Evolutionary conservation across 371 early-diverging fungal species (phyloP).

Genomic region (Ecytonucleospora hepatopenaei): DNA sequence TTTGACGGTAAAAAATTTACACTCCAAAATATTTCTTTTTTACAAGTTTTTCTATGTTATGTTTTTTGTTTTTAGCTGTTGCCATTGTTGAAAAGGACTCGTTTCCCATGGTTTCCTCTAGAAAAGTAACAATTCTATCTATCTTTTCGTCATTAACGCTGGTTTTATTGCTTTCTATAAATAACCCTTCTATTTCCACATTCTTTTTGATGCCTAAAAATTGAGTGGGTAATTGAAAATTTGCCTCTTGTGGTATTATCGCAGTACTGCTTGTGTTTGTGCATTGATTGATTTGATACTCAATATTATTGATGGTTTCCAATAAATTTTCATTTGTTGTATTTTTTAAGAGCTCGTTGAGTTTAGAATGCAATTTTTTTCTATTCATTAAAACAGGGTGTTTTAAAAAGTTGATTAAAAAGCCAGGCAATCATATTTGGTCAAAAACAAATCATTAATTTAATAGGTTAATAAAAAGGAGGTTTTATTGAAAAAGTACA

Average conservation of each 20-base stretch:
- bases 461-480: not conserved
- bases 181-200: conserved; percentile 17
- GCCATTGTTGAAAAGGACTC: not conserved
- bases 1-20: not conserved
- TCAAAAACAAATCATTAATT: not conserved
- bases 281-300: not conserved
- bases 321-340: not conserved
- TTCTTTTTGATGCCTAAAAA: conserved; percentile 42
- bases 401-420: not conserved
- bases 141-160: not conserved
- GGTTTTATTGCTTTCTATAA: not conserved
- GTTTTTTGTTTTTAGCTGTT: not conserved
- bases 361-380: conserved; percentile 1
- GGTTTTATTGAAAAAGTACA: not conserved
- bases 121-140: not conserved
- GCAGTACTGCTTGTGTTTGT: not conserved
- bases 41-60: not conserved
- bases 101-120: not conserved
- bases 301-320: not conserved
- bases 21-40: not conserved
- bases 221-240: conserved; percentile 50
- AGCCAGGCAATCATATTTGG: not conserved
- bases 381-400: not conserved
- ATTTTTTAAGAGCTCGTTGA: not conserved
- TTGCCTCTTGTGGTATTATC: conserved; percentile 43